phyloP scores from a whole-genome alignment of 108 stramenopile genomes.

The Parietichytrium sp. region DNA sequence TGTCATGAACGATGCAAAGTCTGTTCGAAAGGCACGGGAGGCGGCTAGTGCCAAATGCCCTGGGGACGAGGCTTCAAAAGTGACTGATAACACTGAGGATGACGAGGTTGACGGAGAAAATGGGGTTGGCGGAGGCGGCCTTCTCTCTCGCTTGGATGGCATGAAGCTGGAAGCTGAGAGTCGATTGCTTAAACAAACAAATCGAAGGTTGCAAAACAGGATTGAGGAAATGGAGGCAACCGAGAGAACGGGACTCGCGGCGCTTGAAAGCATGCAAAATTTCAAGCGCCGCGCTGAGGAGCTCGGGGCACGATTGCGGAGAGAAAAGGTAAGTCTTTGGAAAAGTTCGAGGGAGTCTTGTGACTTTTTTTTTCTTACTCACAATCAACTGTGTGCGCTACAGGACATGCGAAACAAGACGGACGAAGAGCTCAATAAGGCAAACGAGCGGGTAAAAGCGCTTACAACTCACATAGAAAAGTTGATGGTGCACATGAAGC shows the following conservation, averaged over 20 bases:
- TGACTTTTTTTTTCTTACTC: no score
- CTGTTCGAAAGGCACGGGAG: neutral
- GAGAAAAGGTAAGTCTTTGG: no score
- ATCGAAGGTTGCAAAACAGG: neutral
- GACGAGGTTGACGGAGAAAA: neutral
- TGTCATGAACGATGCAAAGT: neutral
- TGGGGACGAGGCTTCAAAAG: neutral
- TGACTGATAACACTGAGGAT: neutral
- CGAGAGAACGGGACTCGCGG: neutral
- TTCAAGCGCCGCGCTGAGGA: slow-evolving; percentile 15
- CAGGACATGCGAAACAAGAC: slow-evolving; percentile 39
- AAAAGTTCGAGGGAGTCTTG: no score
- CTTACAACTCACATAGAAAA: slow-evolving; percentile 73
- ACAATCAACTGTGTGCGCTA: no score
- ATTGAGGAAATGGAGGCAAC: neutral
- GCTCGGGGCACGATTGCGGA: neutral
- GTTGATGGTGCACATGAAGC: slow-evolving; percentile 72
- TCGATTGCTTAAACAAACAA: neutral
- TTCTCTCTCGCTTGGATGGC: neutral
- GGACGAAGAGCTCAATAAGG: neutral
- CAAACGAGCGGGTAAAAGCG: slow-evolving; percentile 58
- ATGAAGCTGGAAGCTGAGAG: slow-evolving; percentile 2
- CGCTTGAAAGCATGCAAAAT: slow-evolving; percentile 18
- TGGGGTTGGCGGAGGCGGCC: neutral
- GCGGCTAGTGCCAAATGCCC: neutral